Evolutionary conservation across 1,139 yeast genomes (phyloP), one percentile per base, ranked within the genome.

Genomic region (Taphrina confusa): DNA sequence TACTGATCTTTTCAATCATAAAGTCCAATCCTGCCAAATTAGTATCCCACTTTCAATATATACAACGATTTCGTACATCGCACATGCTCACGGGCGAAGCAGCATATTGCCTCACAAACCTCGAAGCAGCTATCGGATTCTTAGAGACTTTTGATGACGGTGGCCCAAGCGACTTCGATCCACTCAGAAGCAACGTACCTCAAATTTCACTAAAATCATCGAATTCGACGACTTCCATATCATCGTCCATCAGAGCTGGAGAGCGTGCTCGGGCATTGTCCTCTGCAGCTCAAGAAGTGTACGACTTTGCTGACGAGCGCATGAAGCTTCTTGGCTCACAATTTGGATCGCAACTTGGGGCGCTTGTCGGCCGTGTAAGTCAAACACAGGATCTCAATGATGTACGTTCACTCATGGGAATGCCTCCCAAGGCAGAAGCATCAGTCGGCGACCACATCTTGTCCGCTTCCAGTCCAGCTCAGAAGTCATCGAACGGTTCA

Each of bases 101-200:
- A 36, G 70, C 80, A 31, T 84, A 82, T 68, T 82, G 83, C 52
- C 69, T 83, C 55, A 83, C 88, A 1, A 84, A 83, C 67, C 71
- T 82, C 49, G 87, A 83, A 66, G 89, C 88, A 0, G 80, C 85
- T 2, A 70, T 82, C 20, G 76, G 78, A 16, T 82, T 81, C 63
- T 66, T 81, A 12, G 78, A 79, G 46, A 74, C 78, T 16, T 74
- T 79, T 14, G 64, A 63, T 30, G 54, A 46, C 14, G 54, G 47
- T 11, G 23, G 25, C 14, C n/a, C 31, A 6, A 33, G n/a, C 8
- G 47, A 37, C 2, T 22, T 30, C 6, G 54, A 56, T 37, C 47
- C 54, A 9, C 40, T 47, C 23, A 34, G 45, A 14, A 33, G 18
- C 39, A 18, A 34, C 8, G 30, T 46, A 0, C 9, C 30, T 4